Evolutionary conservation across 768 basidiomycete genomes (phyloP).

Genomic region (Phylloporus arenicola): DNA sequence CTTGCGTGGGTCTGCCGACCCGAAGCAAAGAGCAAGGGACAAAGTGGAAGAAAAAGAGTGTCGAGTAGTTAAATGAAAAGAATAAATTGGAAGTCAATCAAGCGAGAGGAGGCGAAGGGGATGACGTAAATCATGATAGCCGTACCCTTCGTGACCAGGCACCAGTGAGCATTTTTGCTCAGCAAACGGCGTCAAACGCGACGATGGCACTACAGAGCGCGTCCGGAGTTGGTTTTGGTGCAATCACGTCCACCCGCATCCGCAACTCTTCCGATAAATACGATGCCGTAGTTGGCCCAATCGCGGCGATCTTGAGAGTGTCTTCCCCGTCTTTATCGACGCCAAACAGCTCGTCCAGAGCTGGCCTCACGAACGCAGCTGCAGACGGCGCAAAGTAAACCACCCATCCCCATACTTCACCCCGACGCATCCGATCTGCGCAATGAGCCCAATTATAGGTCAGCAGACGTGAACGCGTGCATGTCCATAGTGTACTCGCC

Average conservation of each 20-base stretch:
- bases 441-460: neutral
- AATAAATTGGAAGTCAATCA: neutral
- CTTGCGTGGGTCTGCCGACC: neutral
- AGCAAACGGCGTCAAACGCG: slow-evolving; percentile 11
- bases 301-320: slow-evolving; percentile 46
- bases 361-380: slow-evolving; percentile 51
- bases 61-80: slow-evolving; percentile 13
- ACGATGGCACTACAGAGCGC: slow-evolving; percentile 35
- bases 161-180: neutral
- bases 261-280: slow-evolving; percentile 44
- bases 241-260: slow-evolving; percentile 49
- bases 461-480: neutral
- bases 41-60: slow-evolving; percentile 13
- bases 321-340: neutral
- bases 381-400: slow-evolving; percentile 74
- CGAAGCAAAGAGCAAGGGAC: neutral
- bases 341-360: slow-evolving; percentile 41
- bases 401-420: slow-evolving; percentile 52
- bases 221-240: slow-evolving; percentile 53
- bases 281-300: slow-evolving; percentile 61
- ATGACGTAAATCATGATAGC: neutral
- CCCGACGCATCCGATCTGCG: neutral
- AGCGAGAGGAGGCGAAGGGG: neutral
- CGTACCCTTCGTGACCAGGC: neutral
- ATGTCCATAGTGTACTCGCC: slow-evolving; percentile 13